A percentile compares a stretch with the other conserved stretches of the same genome.
Conservation (phyloP, 208 protist genomes). For the Trichomonas vaginalis region DNA sequence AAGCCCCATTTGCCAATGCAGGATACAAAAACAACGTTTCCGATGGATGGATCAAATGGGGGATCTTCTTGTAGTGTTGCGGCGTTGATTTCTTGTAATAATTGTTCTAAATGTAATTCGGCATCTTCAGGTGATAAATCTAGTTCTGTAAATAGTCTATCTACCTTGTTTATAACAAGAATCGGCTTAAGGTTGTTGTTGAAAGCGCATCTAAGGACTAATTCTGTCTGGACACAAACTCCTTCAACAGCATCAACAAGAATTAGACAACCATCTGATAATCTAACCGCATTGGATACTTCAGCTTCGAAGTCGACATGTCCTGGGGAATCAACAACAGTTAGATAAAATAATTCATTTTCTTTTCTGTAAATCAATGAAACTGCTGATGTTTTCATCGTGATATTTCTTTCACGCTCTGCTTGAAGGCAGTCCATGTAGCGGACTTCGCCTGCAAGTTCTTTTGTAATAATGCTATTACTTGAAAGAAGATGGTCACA, state of each 20-base stretch:
- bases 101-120: constrained; percentile 60
- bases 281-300: constrained; percentile 82
- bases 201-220: constrained; percentile 57
- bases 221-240: constrained; percentile 64
- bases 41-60: constrained; percentile 63
- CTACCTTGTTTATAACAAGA: constrained; percentile 96
- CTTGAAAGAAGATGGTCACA: constrained; percentile 81
- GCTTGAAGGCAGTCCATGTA: constrained; percentile 78
- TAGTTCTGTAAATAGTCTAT: constrained; percentile 74
- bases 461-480: constrained; percentile 84
- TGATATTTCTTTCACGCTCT: constrained; percentile 91
- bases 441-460: constrained; percentile 81
- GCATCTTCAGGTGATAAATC: constrained; percentile 64
- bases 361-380: constrained; percentile 47
- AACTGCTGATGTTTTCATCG: constrained; percentile 94
- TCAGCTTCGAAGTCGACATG: constrained; percentile 93
- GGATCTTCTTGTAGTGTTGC: constrained; percentile 39
- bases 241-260: constrained; percentile 95
- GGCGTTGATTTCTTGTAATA: constrained; percentile 74
- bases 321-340: constrained; percentile 84
- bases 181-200: constrained; percentile 70
- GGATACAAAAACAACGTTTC: constrained; percentile 88
- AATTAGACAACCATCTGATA: constrained; percentile 85
- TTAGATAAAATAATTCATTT: constrained; percentile 61
- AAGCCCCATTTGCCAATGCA: constrained; percentile 70